Conservation (phyloP, 768 basidiomycete genomes). For the Gymnopilus junonius region DNA sequence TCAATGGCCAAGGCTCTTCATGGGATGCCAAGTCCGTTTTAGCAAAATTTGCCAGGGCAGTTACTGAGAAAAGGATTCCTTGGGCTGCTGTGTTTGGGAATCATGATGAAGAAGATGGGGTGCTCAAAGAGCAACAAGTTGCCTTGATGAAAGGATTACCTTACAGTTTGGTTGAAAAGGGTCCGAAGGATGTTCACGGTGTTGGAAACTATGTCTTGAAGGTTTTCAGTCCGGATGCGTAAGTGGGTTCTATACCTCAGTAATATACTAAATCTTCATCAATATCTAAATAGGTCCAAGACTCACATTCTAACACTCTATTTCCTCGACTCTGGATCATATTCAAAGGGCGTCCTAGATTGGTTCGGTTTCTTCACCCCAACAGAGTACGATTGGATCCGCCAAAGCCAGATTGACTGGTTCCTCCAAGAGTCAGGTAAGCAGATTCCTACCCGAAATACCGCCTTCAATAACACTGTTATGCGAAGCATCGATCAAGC, state of each 20-base stretch:
- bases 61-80: constrained; percentile 75
- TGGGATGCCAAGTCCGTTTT: constrained; percentile 91
- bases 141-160: constrained; percentile 78
- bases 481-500: constrained; percentile 56
- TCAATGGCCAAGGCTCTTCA: constrained; percentile 88
- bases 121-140: constrained; percentile 65
- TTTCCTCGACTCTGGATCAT: constrained; percentile 88
- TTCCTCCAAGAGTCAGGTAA: constrained; percentile 79
- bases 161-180: constrained; percentile 80
- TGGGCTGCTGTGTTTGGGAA: constrained; percentile 97
- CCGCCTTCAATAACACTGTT: not conserved
- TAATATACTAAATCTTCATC: not conserved
- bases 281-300: constrained; percentile 75
- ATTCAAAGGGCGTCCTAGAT: constrained; percentile 62
- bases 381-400: constrained; percentile 87
- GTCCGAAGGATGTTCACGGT: constrained; percentile 86
- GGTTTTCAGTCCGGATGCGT: constrained; percentile 84
- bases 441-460: constrained; percentile 9
- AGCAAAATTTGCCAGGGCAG: constrained; percentile 84
- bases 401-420: constrained; percentile 85
- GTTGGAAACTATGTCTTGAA: constrained; percentile 92
- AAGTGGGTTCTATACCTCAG: constrained; percentile 34
- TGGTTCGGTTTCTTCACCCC: constrained; percentile 69
- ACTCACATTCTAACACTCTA: constrained; percentile 91
- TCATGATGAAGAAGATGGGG: constrained; percentile 84